phyloP scores from a whole-genome alignment of 1,284 basidiomycete genomes.

The Cryptococcus hybrid region DNA sequence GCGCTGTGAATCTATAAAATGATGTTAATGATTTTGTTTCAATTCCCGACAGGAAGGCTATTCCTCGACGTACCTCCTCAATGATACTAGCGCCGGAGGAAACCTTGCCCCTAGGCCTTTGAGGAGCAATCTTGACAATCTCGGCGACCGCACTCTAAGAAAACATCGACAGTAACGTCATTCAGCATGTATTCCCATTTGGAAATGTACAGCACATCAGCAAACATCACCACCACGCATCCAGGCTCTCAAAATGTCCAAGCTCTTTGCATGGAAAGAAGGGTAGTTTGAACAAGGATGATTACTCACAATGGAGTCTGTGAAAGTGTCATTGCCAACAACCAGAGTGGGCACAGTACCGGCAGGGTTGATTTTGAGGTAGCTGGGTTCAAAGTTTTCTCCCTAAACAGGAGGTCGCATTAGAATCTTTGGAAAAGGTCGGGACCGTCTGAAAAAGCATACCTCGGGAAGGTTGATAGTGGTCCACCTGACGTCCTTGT shows the following conservation, averaged over 20 bases:
- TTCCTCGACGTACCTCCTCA: conserved; percentile 23
- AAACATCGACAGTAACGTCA: neutral
- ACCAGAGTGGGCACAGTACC: conserved; percentile 60
- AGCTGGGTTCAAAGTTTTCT: conserved; percentile 63
- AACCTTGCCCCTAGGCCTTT: conserved; percentile 40
- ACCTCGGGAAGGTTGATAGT: conserved; percentile 39
- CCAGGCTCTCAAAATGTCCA: neutral
- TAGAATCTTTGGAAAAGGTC: neutral
- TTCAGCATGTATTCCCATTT: neutral
- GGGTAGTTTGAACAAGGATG: neutral
- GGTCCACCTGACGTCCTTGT: conserved; percentile 30
- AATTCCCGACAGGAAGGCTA: conserved; percentile 34
- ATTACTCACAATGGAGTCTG: conserved; percentile 50
- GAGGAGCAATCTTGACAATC: conserved; percentile 54
- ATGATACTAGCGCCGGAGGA: conserved; percentile 38
- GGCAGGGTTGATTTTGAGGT: conserved; percentile 58
- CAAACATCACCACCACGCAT: neutral
- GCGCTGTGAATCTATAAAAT: conserved; percentile 56
- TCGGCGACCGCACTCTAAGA: conserved; percentile 53
- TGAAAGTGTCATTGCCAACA: conserved; percentile 53
- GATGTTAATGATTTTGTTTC: neutral
- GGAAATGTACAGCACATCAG: neutral
- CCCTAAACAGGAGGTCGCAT: conserved; percentile 44
- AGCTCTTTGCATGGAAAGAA: too few relatives aligned
- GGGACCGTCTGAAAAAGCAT: neutral